phyloP scores from a whole-genome alignment of 2,329 filamentous ascomycete genomes.

The Xylaria sp. region DNA sequence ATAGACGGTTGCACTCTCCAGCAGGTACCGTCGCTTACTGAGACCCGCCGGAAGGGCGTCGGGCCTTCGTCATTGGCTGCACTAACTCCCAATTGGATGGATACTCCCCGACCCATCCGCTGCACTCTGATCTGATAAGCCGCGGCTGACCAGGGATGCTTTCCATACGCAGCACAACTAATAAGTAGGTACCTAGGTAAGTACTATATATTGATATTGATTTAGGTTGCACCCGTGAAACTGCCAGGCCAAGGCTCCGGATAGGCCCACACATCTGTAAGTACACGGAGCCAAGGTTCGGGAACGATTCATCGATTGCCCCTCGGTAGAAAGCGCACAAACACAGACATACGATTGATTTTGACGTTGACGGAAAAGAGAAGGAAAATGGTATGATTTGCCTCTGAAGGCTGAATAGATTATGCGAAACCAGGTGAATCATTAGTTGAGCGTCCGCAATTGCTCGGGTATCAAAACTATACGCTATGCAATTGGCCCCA shows the following conservation, averaged over 20 bases:
- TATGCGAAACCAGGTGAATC: neutral
- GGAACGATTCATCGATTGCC: neutral
- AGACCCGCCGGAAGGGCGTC: neutral
- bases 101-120: constrained; percentile 13
- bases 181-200: too few relatives aligned
- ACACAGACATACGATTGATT: too few relatives aligned
- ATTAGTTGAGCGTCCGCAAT: constrained; percentile 14
- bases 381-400: too few relatives aligned
- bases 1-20: neutral
- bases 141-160: neutral
- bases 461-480: constrained; percentile 30
- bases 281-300: neutral
- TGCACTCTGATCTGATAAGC: neutral
- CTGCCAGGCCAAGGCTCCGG: too few relatives aligned
- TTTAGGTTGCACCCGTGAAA: too few relatives aligned
- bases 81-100: constrained; percentile 17
- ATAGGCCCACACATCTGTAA: too few relatives aligned
- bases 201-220: too few relatives aligned
- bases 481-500: constrained; percentile 19
- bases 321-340: neutral
- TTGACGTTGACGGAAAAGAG: too few relatives aligned
- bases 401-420: too few relatives aligned
- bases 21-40: neutral
- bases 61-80: neutral
- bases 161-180: too few relatives aligned